Conservation (phyloP, 2,329 filamentous ascomycete genomes). For the Aspergillus candidus region DNA sequence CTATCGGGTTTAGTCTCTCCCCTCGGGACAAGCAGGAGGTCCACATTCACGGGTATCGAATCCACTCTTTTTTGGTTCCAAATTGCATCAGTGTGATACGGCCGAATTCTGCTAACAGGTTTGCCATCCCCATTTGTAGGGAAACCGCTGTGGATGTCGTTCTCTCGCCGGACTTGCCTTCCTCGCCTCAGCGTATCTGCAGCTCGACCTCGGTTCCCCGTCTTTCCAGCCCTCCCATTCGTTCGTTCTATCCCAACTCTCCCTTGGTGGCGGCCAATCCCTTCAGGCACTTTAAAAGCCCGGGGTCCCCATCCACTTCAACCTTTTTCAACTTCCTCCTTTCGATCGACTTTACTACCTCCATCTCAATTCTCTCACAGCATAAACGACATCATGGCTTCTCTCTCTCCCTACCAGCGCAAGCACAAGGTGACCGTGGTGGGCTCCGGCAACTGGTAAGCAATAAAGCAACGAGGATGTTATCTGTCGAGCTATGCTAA, state of each 20-base stretch:
- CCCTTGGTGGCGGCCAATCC: conserved; percentile 10
- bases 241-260: conserved; percentile 9
- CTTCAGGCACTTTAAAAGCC: conserved; percentile 15
- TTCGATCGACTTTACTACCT: neutral
- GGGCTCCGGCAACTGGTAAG: conserved; percentile 91
- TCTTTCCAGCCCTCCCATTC: conserved; percentile 16
- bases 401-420: conserved; percentile 25
- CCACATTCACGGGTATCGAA: conserved; percentile 17
- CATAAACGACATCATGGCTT: conserved; percentile 22
- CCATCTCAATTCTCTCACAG: conserved; percentile 7
- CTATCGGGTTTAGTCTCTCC: neutral
- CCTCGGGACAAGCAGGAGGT: conserved; percentile 9
- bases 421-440: conserved; percentile 61
- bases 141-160: conserved; percentile 14
- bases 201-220: conserved; percentile 25
- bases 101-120: neutral
- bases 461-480: neutral
- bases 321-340: conserved; percentile 6
- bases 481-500: conserved; percentile 67
- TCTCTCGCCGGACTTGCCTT: conserved; percentile 20
- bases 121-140: neutral
- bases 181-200: conserved; percentile 16
- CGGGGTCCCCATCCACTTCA: conserved; percentile 5
- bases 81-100: conserved; percentile 15
- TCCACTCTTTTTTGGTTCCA: conserved; percentile 9